Evolutionary conservation across 1,284 basidiomycete species (phyloP).

Genomic region (Cerrena zonata): DNA sequence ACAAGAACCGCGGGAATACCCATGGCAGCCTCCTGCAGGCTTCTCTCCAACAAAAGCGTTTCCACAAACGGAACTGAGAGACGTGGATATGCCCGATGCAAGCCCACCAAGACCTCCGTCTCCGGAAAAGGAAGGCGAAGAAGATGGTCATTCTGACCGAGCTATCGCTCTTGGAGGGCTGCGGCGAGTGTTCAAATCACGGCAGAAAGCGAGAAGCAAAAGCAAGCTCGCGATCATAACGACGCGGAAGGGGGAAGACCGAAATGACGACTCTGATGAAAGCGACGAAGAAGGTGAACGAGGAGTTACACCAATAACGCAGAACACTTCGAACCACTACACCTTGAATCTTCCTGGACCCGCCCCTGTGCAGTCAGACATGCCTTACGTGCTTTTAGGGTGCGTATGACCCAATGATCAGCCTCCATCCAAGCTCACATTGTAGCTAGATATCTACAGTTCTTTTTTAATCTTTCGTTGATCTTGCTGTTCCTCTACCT

Average conservation of each 20-base stretch:
- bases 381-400: constrained; percentile 76
- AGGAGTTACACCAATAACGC: constrained; percentile 34
- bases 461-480: constrained; percentile 89
- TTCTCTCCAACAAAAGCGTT: constrained; percentile 58
- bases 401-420: constrained; percentile 33
- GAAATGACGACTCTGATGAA: constrained; percentile 39
- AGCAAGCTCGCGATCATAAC: constrained; percentile 24
- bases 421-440: constrained; percentile 6
- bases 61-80: constrained; percentile 51
- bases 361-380: constrained; percentile 48
- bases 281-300: constrained; percentile 32
- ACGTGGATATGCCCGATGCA: constrained; percentile 68
- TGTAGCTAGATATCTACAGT: constrained; percentile 77
- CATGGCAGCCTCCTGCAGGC: constrained; percentile 59
- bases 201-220: constrained; percentile 42
- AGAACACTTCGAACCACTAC: constrained; percentile 70
- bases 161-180: constrained; percentile 64
- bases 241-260: constrained; percentile 29
- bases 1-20: constrained; percentile 40
- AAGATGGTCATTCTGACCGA: constrained; percentile 29
- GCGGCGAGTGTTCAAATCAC: constrained; percentile 59
- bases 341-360: constrained; percentile 71
- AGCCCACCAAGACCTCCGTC: constrained; percentile 41
- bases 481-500: constrained; percentile 83
- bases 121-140: constrained; percentile 29